Percentiles rank a stretch among this genome's conserved stretches.
phyloP scores from a whole-genome alignment of 2,329 filamentous ascomycete species.

The Nigrospora sphaerica region DNA sequence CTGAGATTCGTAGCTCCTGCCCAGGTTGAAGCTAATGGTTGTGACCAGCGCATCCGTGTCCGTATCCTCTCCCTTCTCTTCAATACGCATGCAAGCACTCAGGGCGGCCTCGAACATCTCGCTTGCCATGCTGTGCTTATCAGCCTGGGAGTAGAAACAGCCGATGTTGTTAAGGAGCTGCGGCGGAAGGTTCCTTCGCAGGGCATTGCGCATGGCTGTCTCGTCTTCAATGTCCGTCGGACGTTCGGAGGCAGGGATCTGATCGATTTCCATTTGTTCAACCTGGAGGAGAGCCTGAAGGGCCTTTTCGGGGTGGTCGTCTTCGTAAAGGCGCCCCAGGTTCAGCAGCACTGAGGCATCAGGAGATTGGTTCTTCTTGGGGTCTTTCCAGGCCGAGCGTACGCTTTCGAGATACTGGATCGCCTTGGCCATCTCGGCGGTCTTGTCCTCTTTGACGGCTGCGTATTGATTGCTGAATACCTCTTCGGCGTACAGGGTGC shows the following conservation, averaged over 20 bases:
- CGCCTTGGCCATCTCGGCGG: constrained; percentile 77
- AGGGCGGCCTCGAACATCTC: constrained; percentile 90
- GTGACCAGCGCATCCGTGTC: constrained; percentile 91
- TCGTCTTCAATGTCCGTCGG: constrained; percentile 55
- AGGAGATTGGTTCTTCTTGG: constrained; percentile 73
- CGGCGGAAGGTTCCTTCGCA: constrained; percentile 76
- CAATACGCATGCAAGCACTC: constrained; percentile 76
- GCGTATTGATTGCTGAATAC: constrained; percentile 72
- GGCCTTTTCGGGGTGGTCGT: constrained; percentile 79
- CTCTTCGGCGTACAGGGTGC: constrained; percentile 89
- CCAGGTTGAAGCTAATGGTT: constrained; percentile 95
- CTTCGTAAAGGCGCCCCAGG: constrained; percentile 84
- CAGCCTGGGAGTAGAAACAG: constrained; percentile 86
- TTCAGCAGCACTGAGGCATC: constrained; percentile 89
- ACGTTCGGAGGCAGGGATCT: constrained; percentile 63
- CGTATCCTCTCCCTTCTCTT: constrained; percentile 64
- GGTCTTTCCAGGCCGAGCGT: constrained; percentile 83
- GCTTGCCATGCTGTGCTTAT: constrained; percentile 72
- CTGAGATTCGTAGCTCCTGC: constrained; percentile 83
- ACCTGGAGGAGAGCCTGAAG: constrained; percentile 88
- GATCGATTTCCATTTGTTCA: constrained; percentile 80
- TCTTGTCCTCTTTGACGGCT: constrained; percentile 79
- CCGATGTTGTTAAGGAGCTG: constrained; percentile 96
- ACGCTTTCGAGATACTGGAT: constrained; percentile 79
- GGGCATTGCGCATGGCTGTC: constrained; percentile 47